Conservation (phyloP, 2,329 filamentous ascomycete species). For the Penicillium polonicum region DNA sequence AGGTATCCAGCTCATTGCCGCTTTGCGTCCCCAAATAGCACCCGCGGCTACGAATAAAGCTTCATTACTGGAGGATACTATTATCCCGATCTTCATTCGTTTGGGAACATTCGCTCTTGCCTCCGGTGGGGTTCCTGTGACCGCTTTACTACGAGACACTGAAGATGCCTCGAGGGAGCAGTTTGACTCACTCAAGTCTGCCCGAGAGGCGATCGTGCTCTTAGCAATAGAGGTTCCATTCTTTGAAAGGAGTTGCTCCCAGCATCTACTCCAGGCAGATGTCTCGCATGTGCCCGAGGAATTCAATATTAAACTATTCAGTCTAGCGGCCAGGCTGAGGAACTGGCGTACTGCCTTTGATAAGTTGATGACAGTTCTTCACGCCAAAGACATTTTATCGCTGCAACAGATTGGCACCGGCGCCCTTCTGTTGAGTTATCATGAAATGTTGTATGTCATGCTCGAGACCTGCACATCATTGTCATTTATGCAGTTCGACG, state of each 20-base stretch:
- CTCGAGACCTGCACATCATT: constrained; percentile 23
- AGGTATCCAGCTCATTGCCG: constrained; percentile 28
- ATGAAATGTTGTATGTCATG: constrained; percentile 28
- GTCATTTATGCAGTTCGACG: constrained; percentile 23
- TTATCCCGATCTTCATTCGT: constrained; percentile 33
- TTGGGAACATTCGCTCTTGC: constrained; percentile 25
- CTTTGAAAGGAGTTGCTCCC: constrained; percentile 23
- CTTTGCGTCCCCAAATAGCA: constrained; percentile 18
- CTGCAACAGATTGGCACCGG: constrained; percentile 16
- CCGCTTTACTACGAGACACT: constrained; percentile 16
- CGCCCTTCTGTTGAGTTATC: constrained; percentile 25
- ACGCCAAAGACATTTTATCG: constrained; percentile 7
- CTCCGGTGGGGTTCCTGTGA: constrained; percentile 13
- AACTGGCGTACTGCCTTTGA: constrained; percentile 27
- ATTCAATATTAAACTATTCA: constrained; percentile 14
- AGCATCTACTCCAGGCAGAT: constrained; percentile 15
- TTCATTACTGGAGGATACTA: constrained; percentile 24
- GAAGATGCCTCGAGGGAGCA: neutral
- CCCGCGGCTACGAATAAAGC: constrained; percentile 6
- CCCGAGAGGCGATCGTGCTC: constrained; percentile 28
- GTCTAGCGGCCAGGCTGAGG: constrained; percentile 18
- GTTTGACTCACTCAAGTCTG: constrained; percentile 26
- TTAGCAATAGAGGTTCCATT: constrained; percentile 25
- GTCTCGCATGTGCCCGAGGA: constrained; percentile 15
- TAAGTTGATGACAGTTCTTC: constrained; percentile 14